Conservation (phyloP, 1,139 yeast genomes). For the Yamadazyma dendronema region DNA sequence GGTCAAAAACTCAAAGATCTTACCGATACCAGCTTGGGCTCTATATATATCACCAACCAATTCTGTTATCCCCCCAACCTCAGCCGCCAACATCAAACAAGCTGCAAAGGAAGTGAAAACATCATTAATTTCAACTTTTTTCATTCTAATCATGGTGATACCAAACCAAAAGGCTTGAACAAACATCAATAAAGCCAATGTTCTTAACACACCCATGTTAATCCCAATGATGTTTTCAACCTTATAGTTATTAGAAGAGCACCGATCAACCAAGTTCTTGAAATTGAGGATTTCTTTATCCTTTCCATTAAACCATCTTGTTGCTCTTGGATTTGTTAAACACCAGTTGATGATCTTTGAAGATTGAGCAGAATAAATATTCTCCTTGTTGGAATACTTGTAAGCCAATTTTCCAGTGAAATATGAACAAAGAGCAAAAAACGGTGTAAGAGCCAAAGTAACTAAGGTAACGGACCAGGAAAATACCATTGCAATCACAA, state of each 20-base stretch:
- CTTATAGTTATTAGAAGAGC: conserved; percentile 48
- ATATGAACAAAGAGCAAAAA: conserved; percentile 52
- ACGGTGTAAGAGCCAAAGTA: conserved; percentile 68
- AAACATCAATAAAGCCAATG: conserved; percentile 67
- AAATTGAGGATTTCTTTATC: conserved; percentile 49
- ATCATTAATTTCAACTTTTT: conserved; percentile 52
- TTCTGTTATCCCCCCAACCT: conserved; percentile 50
- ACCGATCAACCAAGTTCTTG: conserved; percentile 30
- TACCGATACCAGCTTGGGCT: conserved; percentile 59
- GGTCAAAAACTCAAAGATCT: conserved; percentile 26
- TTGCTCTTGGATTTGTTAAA: conserved; percentile 54
- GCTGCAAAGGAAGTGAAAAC: conserved; percentile 83
- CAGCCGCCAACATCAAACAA: conserved; percentile 67
- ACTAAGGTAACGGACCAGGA: conserved; percentile 86
- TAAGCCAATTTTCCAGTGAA: conserved; percentile 53
- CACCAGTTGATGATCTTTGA: conserved; percentile 72
- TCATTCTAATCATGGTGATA: conserved; percentile 53
- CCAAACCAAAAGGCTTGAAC: conserved; percentile 95
- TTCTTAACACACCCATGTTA: conserved; percentile 58
- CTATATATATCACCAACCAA: conserved; percentile 58
- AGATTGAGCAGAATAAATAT: conserved; percentile 51
- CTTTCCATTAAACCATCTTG: conserved; percentile 63
- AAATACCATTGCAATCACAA: conserved; percentile 67
- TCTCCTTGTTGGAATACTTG: conserved; percentile 54
- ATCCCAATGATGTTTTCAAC: conserved; percentile 50